Evolutionary conservation across 2,329 filamentous ascomycete species (phyloP).

Genomic region (Coniochaeta pulveracea): DNA sequence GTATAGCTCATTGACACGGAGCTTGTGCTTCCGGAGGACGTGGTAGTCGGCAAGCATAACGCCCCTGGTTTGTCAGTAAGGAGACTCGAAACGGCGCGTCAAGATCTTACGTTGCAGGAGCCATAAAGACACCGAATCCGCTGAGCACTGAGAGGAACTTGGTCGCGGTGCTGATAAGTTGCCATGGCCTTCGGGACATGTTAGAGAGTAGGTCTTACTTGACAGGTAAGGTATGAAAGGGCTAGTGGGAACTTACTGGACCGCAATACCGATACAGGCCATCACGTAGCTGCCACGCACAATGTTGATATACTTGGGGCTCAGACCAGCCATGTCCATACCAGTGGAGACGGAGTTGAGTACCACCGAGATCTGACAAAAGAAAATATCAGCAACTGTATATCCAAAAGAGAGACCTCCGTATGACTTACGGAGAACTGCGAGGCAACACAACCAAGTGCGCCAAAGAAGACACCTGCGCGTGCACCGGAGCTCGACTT

Average conservation of each 20-base stretch:
- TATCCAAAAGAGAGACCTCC: background rate
- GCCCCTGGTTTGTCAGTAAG: constrained; percentile 13
- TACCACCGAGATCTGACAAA: constrained; percentile 4
- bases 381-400: constrained; percentile 3
- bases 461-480: constrained; percentile 16
- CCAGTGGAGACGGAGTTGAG: constrained; percentile 32
- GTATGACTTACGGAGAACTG: constrained; percentile 14
- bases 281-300: constrained; percentile 24
- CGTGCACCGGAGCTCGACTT: constrained; percentile 11
- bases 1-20: constrained; percentile 9
- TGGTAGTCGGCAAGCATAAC: constrained; percentile 8
- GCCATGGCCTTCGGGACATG: constrained; percentile 26
- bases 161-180: constrained; percentile 23
- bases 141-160: constrained; percentile 18
- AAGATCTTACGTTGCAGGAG: constrained; percentile 22
- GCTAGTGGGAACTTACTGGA: constrained; percentile 8
- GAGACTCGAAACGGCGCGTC: constrained; percentile 23
- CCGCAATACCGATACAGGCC: constrained; percentile 19
- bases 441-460: constrained; percentile 13
- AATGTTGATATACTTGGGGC: constrained; percentile 25
- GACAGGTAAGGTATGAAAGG: background rate
- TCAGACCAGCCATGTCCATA: constrained; percentile 25
- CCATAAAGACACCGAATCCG: constrained; percentile 29
- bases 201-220: constrained; percentile 15
- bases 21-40: constrained; percentile 6